phyloP scores from a whole-genome alignment of 2,329 filamentous ascomycete genomes.

The Fusarium tuaranense region DNA sequence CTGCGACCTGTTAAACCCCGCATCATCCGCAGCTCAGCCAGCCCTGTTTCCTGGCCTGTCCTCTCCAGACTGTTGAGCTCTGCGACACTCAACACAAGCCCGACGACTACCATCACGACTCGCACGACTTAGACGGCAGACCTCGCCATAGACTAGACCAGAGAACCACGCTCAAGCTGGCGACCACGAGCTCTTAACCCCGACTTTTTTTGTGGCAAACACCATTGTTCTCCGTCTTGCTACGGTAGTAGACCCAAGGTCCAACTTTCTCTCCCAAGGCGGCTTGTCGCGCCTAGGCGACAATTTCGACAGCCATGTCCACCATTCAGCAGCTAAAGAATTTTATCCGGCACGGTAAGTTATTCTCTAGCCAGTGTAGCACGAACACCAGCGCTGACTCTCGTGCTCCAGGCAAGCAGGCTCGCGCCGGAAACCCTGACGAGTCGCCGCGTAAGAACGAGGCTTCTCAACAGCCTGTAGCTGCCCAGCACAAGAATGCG shows the following conservation, averaged over 20 bases:
- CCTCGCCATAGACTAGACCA: slow-evolving; percentile 11
- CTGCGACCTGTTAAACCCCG: slow-evolving; percentile 40
- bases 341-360: slow-evolving; percentile 89
- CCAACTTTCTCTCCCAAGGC: slow-evolving; percentile 17
- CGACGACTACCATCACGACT: slow-evolving; percentile 35
- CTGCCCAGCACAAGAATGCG: slow-evolving; percentile 61
- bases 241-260: slow-evolving; percentile 15
- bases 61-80: slow-evolving; percentile 25
- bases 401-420: slow-evolving; percentile 79
- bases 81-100: slow-evolving; percentile 22
- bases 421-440: slow-evolving; percentile 72
- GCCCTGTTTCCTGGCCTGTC: slow-evolving; percentile 24
- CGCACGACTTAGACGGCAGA: slow-evolving; percentile 29
- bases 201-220: background rate
- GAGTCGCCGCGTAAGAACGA: slow-evolving; percentile 65
- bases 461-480: slow-evolving; percentile 62
- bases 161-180: slow-evolving; percentile 14
- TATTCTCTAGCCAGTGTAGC: background rate
- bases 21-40: slow-evolving; percentile 31
- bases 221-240: slow-evolving; percentile 9
- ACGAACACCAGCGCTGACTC: slow-evolving; percentile 23
- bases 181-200: background rate
- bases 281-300: slow-evolving; percentile 44
- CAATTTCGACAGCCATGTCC: slow-evolving; percentile 60
- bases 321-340: slow-evolving; percentile 97